phyloP scores from a whole-genome alignment of 768 basidiomycete species.

The Krasilnikovozyma curviuscula region DNA sequence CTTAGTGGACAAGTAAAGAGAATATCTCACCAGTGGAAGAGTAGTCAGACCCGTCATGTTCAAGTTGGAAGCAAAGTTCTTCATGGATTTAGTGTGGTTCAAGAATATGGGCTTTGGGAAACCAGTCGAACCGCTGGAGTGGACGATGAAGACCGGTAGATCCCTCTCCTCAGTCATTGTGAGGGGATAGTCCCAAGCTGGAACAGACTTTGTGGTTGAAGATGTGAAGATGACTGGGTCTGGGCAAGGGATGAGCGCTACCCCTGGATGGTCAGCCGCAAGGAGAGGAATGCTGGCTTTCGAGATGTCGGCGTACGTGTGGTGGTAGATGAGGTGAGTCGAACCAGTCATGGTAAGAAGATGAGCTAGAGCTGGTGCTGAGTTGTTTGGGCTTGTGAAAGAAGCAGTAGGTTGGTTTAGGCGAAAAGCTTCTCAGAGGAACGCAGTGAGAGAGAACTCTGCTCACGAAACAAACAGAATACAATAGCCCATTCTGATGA shows the following conservation, averaged over 20 bases:
- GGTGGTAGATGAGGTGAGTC: slow-evolving; percentile 30
- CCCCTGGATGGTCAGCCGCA: slow-evolving; percentile 8
- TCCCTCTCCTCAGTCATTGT: slow-evolving; percentile 25
- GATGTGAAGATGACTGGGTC: too few species aligned
- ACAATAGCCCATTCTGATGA: slow-evolving; percentile 8
- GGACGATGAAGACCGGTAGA: slow-evolving; percentile 30
- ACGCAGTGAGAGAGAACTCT: too few species aligned
- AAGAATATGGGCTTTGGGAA: slow-evolving; percentile 25
- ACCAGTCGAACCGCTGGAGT: slow-evolving; percentile 34
- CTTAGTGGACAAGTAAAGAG: too few species aligned
- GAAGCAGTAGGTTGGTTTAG: too few species aligned
- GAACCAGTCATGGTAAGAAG: slow-evolving; percentile 30
- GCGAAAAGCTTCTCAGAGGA: too few species aligned
- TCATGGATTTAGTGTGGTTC: slow-evolving; percentile 27
- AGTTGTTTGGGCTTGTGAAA: too few species aligned
- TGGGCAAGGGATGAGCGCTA: background rate
- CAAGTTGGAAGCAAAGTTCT: slow-evolving; percentile 28
- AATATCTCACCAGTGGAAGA: slow-evolving; percentile 33
- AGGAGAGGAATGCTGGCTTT: slow-evolving; percentile 24
- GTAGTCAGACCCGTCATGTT: slow-evolving; percentile 30
- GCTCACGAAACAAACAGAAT: background rate
- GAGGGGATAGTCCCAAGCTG: slow-evolving; percentile 12
- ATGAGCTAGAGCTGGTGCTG: slow-evolving; percentile 32
- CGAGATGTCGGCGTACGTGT: slow-evolving; percentile 27
- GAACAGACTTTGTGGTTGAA: too few species aligned